Evolutionary conservation across 371 early-diverging fungal genomes (phyloP).

Genomic region (Mucor irregularis): DNA sequence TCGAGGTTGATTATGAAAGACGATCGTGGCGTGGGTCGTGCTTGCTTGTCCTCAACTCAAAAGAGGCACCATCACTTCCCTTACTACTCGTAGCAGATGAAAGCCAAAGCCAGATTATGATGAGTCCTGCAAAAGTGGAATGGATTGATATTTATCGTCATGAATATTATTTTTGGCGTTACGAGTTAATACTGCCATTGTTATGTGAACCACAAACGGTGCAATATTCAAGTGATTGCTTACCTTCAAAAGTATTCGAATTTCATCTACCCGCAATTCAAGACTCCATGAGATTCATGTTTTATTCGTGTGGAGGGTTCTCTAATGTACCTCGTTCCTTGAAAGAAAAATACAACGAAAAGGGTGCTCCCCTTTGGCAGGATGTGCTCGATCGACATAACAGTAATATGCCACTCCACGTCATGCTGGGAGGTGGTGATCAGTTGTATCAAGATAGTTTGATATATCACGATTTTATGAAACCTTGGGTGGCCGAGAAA

Average conservation of each 20-base stretch:
- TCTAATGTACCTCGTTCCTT: conserved; percentile 54
- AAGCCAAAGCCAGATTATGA: not conserved
- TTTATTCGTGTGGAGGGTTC: conserved; percentile 75
- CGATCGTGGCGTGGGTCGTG: conserved; percentile 35
- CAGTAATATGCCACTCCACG: conserved; percentile 69
- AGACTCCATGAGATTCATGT: conserved; percentile 55
- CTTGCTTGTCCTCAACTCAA: conserved; percentile 32
- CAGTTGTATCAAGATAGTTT: conserved; percentile 70
- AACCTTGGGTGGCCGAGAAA: conserved; percentile 44
- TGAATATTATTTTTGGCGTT: conserved; percentile 40
- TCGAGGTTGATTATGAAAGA: conserved; percentile 26
- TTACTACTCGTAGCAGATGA: not conserved
- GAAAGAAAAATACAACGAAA: conserved; percentile 44
- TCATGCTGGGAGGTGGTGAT: conserved; percentile 85
- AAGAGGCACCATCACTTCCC: conserved; percentile 20
- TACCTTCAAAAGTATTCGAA: conserved; percentile 10
- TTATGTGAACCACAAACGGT: conserved; percentile 25
- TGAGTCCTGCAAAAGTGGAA: conserved; percentile 17
- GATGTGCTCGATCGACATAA: conserved; percentile 78
- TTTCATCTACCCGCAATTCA: conserved; percentile 45
- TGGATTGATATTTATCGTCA: conserved; percentile 29
- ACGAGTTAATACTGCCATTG: conserved; percentile 30
- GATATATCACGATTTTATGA: conserved; percentile 43
- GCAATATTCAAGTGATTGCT: conserved; percentile 17
- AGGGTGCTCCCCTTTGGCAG: conserved; percentile 72